Percentiles rank a stretch among this genome's conserved stretches.
These are phyloP conservation scores for Volvariella surrecta DNA, from an alignment of 1,284 basidiomycete genomes.

Conservation along the genomic window DNA sequence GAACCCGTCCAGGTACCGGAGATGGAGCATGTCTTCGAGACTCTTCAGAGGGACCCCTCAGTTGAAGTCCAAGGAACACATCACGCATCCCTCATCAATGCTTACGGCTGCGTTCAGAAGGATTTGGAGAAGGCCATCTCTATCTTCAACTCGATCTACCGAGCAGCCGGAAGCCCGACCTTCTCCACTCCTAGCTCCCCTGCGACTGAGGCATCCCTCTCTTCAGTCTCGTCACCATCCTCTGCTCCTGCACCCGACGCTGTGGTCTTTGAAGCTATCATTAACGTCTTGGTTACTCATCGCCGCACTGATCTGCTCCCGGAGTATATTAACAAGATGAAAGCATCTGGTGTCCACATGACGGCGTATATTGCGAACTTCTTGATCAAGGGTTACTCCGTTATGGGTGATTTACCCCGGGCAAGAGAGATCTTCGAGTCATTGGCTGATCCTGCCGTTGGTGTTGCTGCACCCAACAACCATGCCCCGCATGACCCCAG, in stretches of 20 bases:
- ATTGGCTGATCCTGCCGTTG: conserved; percentile 80
- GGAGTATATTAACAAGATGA: conserved; percentile 60
- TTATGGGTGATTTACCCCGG: conserved; percentile 59
- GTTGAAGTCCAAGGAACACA: conserved; percentile 77
- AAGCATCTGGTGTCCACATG: conserved; percentile 63
- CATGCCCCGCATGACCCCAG: conserved; percentile 61
- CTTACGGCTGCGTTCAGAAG: conserved; percentile 77
- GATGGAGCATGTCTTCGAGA: conserved; percentile 70
- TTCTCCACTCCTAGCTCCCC: conserved; percentile 13
- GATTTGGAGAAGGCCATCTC: conserved; percentile 73
- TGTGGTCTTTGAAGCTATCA: conserved; percentile 84
- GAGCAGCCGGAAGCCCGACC: no score
- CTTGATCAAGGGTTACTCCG: conserved; percentile 84
- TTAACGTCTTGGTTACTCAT: conserved; percentile 81
- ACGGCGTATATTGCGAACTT: conserved; percentile 96
- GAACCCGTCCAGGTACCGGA: conserved; percentile 73
- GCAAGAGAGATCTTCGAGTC: conserved; percentile 78
- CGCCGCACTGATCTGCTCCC: conserved; percentile 78
- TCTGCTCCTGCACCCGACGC: conserved; percentile 57
- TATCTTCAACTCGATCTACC: conserved; percentile 70
- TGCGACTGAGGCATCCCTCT: no score
- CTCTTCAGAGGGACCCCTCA: conserved; percentile 42
- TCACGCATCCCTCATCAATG: conserved; percentile 90
- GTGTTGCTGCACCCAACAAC: conserved; percentile 86
- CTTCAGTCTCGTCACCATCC: no score